A percentile compares a stretch with the other conserved stretches of the same genome.
Evolutionary conservation across 331 rosid genomes (phyloP).

Genomic region (Stylosanthes scabra): DNA sequence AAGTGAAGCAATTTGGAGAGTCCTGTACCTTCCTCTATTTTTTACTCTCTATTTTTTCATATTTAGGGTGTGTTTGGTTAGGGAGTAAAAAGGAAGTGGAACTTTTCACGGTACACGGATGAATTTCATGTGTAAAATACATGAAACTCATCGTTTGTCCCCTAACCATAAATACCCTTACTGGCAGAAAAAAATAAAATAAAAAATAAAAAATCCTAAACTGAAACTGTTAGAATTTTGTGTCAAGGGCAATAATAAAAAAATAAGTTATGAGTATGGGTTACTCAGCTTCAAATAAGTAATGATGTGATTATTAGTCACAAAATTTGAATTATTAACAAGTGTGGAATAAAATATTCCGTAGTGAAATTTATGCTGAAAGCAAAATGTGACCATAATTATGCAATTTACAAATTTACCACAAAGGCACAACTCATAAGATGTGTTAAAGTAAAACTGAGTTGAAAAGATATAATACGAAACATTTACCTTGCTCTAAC

Average conservation of each 20-base stretch:
- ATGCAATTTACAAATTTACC: not conserved
- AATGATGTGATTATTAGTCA: not conserved
- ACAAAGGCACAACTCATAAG: not conserved
- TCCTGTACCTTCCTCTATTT: too few species aligned
- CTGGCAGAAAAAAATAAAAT: too few species aligned
- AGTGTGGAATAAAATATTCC: not conserved
- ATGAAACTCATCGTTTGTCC: too few species aligned
- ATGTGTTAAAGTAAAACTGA: conserved; percentile 3
- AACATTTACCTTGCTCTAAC: conserved; percentile 69
- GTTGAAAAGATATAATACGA: not conserved
- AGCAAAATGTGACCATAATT: not conserved
- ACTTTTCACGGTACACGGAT: too few species aligned
- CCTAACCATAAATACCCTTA: too few species aligned
- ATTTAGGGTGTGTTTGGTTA: too few species aligned
- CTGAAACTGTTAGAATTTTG: not conserved
- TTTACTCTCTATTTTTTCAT: too few species aligned
- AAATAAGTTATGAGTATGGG: not conserved
- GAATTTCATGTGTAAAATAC: too few species aligned
- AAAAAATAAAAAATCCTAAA: not conserved
- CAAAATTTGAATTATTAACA: conserved; percentile 2
- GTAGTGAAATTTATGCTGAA: not conserved
- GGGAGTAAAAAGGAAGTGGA: too few species aligned
- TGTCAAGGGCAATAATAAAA: not conserved
- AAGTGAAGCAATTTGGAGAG: not conserved
- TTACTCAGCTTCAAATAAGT: not conserved